Base-by-base conservation (phyloP, 257 asterid genomes). In the Solanum phureja region DNA sequence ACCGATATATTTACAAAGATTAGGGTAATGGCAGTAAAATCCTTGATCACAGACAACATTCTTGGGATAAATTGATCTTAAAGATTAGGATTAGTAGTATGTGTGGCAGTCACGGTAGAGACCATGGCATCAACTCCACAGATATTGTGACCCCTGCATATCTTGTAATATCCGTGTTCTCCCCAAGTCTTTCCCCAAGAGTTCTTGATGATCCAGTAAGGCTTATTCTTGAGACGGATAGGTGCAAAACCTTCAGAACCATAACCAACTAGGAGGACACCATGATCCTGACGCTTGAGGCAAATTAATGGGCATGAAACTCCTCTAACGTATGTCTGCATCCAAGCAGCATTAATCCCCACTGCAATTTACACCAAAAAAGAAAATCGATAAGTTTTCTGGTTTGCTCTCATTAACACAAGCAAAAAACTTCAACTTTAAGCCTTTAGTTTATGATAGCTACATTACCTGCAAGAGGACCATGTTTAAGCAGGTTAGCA, bases 151-250 rank as follows among this genome's bases (percentile, higher is more conserved):
- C 98, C 99, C 88, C 92, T 92, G 94, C 99, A 97, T 87, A 97
- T 93, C 91, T 94, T 94, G 62, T 97, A 97, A 88, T 95, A 97
- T 0, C 98, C 99, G 0, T 89, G 29, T 87, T 97, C 99, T 87
- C 98, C 98, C 98, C 99, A 97, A 85, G 79, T 91, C 84, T 88
- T 94, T 38, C 98, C 99, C 99, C 99, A 97, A 0, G 98, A 95
- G 74, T 97, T 97, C 96, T 93, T 97, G 58, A 97, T 83, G 84
- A 97, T 93, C 99, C 99, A 97, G 90, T 90, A 97, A 23, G 99
- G 98, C 92, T 97, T 95, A n/a, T 95, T 91, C 98, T 95, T 95
- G 27, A 95, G 46, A 8, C 99, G 93, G 37, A 95, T 91, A 7
- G 95, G 95, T 3, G 98, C 93, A 83, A 88, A 95, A 8, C 96